These are phyloP conservation scores for Phytophthora ohioensis DNA, from an alignment of 352 stramenopile species.

Conservation along the genomic window DNA sequence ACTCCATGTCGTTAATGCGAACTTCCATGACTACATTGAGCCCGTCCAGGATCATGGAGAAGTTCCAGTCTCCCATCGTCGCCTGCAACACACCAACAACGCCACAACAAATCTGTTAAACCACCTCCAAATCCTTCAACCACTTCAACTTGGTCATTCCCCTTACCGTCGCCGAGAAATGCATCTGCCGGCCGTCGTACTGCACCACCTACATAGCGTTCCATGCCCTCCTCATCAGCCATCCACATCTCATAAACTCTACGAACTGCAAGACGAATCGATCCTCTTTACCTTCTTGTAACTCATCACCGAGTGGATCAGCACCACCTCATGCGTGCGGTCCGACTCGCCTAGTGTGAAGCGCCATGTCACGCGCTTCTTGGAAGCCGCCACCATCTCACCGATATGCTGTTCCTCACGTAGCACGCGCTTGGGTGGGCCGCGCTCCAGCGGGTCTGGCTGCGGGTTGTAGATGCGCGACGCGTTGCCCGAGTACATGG, in stretches of 20 bases:
- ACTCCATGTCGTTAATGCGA: conserved; percentile 86
- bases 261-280: conserved; percentile 2
- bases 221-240: conserved; percentile 5
- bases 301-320: conserved; percentile 86
- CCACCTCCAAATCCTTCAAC: conserved; percentile 10
- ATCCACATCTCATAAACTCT: conserved; percentile 3
- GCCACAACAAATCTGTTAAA: conserved; percentile 15
- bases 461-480: conserved; percentile 77
- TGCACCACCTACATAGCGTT: conserved; percentile 58
- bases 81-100: conserved; percentile 48
- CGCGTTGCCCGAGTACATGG: conserved; percentile 68
- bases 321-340: conserved; percentile 74
- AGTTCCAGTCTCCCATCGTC: conserved; percentile 79
- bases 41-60: conserved; percentile 81
- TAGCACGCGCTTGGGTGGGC: conserved; percentile 73
- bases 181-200: conserved; percentile 83
- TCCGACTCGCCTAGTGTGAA: conserved; percentile 85
- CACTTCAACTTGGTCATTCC: conserved; percentile 5
- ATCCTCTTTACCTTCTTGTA: conserved; percentile 75
- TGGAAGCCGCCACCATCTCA: conserved; percentile 80
- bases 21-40: conserved; percentile 84
- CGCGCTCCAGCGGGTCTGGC: conserved; percentile 72
- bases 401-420: conserved; percentile 84
- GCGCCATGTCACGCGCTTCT: conserved; percentile 86
- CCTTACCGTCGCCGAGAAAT: conserved; percentile 82